Base-by-base conservation (phyloP, 331 rosid species). In the Arachis monticola region DNA sequence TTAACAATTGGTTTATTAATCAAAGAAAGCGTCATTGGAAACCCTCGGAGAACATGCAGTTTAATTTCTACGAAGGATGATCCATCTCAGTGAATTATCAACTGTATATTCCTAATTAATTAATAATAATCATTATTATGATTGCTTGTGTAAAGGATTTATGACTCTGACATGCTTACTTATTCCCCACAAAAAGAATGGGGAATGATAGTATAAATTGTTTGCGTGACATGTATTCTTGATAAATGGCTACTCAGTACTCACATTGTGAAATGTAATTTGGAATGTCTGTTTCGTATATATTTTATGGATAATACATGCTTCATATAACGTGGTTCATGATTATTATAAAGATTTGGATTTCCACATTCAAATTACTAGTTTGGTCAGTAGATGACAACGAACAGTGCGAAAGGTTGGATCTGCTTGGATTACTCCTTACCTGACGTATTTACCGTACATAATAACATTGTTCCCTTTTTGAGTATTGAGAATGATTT, bases 11-110 rank as follows among this genome's bases (percentile, higher is more conserved):
- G 96, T 91, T 91, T 77, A 88, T 91, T 27, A 91, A 91, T 72
- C 96, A 91, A 73, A 81, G 97, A 51, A 91, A 91, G 81, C 91
- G 92, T 2, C 95, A 91, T 64, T 91, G 97, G 97, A 87, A 88
- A 66, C 94, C 97, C 10, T 89, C 92, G 0, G 95, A 89, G 78
- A 84, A 82, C 59, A 79, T 87, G 91, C 89, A 87, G 48, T 85
- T 87, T 55, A 14, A 55, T 55, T 30, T 77, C 84, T 5, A 72
- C 76, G 11, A 79, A 81, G 88, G 90, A 85, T 77, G 74, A 76
- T 75, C 72, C 62, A 38, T 38, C 51, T 59, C 53, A 0, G 60
- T 78, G 12, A 79, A 74, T 76, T 79, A 78, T 62, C 53, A 70
- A 78, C 65, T 63, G 81, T 61, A 72, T 61, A 64, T 72, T 52